Base-by-base conservation (phyloP, 805 yeast genomes). In the Dipodascopsis tothii region DNA sequence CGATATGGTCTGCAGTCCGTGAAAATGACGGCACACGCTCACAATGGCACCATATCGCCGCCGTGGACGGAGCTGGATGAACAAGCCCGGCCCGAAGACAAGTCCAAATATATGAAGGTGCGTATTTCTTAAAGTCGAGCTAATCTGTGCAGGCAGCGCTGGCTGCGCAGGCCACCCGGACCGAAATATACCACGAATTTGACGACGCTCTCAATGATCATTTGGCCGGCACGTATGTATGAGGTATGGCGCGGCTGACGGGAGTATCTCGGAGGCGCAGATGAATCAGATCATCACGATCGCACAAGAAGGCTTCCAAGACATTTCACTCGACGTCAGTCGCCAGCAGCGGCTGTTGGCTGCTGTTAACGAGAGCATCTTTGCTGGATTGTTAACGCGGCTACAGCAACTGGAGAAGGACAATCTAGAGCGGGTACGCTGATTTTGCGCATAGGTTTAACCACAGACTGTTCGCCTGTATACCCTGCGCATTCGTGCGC, bases 101-200 rank as follows among this genome's bases (percentile, higher is more conserved):
- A 25, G 30, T 14, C 14, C 14, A 14, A 39, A 5, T 48, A 46
- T 32, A 45, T 48, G 50, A 48, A 45, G 44, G 52, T 45, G 18
- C 6, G 39, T 3, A 4, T 11, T 9, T 30, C 21, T 21, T 14
- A 30, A 4, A 19, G 27, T 16, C 9, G 11, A 33, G 22, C 11
- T 33, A 16, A 33, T 7, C 11, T 9, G n/a, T 25, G 5, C 22
- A 48, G 51, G 37, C 45, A 14, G 41, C 43, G 30, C 41, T 41
- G 7, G 16, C 48, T 2, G 53, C 53, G 23, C 53, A 49, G 27
- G 48, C 48, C 7, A 49, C 53, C 5, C 37, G 53, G 33, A 49
- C 53, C n/a, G 53, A 50, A 21, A 37, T 49, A 16, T 46, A 46
- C 37, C 53, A 49, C 22, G 53, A 49, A 39, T 49, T 49, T 43